Conservation (phyloP, 116 monocot genomes). For the Phalaenopsis hybrid region DNA sequence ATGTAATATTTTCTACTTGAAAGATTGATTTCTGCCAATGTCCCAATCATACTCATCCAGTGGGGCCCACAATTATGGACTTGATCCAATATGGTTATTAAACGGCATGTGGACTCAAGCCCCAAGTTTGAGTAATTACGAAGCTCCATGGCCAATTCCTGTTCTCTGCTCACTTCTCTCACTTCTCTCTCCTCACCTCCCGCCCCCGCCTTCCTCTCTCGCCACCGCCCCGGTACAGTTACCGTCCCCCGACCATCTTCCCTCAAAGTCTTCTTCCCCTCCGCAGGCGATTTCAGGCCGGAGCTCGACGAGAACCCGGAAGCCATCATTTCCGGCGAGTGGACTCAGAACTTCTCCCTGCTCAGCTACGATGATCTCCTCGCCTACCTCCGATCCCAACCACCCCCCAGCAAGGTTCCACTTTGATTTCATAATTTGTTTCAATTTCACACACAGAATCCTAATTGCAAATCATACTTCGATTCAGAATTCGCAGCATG, state of each 20-base stretch:
- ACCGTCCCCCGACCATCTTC: neutral
- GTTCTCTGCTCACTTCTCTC: neutral
- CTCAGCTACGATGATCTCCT: slow-evolving; percentile 15
- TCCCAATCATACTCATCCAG: no score
- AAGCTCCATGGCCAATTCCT: neutral
- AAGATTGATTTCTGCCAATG: no score
- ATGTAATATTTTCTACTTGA: no score
- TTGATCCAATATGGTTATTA: neutral
- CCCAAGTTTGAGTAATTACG: neutral
- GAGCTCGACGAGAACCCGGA: slow-evolving; percentile 43
- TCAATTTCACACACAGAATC: no score
- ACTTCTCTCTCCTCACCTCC: neutral
- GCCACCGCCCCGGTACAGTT: neutral
- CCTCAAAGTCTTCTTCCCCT: slow-evolving; percentile 16
- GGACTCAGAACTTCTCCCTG: slow-evolving; percentile 43
- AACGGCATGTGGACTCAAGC: neutral
- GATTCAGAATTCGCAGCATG: neutral
- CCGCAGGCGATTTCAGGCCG: slow-evolving; percentile 18
- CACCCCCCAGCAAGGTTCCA: neutral
- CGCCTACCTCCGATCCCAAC: neutral
- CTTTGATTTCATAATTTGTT: no score
- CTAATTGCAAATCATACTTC: no score
- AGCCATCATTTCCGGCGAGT: slow-evolving; percentile 47
- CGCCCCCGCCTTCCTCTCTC: neutral
- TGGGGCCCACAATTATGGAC: neutral